Evolutionary conservation across 2,329 filamentous ascomycete species (phyloP).

Genomic region (Epichloe aotearoae): DNA sequence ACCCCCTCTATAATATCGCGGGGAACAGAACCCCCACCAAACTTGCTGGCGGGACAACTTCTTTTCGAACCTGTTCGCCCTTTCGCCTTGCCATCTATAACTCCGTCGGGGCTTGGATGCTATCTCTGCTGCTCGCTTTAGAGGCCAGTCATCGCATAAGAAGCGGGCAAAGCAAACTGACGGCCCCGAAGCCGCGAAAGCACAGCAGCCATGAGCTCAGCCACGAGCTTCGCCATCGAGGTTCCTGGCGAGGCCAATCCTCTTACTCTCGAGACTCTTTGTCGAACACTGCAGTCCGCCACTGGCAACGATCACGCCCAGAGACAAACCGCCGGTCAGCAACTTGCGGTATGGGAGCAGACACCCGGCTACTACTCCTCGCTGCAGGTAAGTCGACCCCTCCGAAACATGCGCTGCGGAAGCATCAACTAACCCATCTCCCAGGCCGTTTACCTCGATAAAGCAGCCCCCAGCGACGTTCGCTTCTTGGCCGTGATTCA

Average conservation of each 20-base stretch:
- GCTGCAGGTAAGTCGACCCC: conserved; percentile 42
- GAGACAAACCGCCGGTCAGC: conserved; percentile 54
- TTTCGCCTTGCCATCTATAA: not conserved
- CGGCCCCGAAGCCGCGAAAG: not conserved
- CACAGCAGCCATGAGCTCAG: conserved; percentile 40
- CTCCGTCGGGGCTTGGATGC: not conserved
- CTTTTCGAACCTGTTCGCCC: not conserved
- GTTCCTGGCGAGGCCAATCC: conserved; percentile 70
- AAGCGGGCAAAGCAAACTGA: not conserved
- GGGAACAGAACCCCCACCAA: not conserved
- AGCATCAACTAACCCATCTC: not conserved
- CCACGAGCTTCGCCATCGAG: conserved; percentile 63
- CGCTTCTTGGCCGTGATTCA: conserved; percentile 87
- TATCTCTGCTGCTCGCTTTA: not conserved
- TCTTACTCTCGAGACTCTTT: conserved; percentile 49
- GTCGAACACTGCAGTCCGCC: conserved; percentile 49
- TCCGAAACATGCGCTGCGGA: not conserved
- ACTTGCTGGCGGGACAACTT: not conserved
- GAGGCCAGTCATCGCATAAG: not conserved
- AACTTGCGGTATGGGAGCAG: conserved; percentile 60
- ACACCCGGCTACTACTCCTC: conserved; percentile 52
- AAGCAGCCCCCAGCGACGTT: conserved; percentile 59
- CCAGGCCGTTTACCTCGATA: conserved; percentile 71
- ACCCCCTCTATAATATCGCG: not conserved
- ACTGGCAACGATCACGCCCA: conserved; percentile 48